A percentile compares a stretch with the other conserved stretches of the same genome.
phyloP scores from a whole-genome alignment of 176 grass and related monocot genomes.

The Aegilops umbellulata region DNA sequence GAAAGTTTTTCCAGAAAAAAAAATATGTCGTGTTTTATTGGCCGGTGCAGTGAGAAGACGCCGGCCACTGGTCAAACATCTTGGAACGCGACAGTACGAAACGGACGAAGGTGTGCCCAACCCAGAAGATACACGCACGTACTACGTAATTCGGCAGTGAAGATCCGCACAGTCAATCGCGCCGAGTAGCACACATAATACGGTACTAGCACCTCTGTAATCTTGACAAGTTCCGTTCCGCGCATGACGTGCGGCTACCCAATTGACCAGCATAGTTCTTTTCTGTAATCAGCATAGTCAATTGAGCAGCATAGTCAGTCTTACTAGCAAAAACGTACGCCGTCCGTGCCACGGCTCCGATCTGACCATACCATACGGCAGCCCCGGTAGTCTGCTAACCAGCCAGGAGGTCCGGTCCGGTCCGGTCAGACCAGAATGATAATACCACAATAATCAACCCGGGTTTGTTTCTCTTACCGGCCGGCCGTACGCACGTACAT shows the following conservation, averaged over 20 bases:
- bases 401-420: not conserved
- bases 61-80: not conserved
- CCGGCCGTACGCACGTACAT: not conserved
- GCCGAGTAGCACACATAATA: too few species aligned
- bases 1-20: too few species aligned
- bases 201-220: too few species aligned
- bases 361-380: not conserved
- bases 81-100: not conserved
- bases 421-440: not conserved
- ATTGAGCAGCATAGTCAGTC: not conserved
- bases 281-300: too few species aligned
- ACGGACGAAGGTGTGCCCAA: not conserved
- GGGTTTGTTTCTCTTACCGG: not conserved
- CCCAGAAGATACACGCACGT: too few species aligned
- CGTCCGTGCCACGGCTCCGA: not conserved
- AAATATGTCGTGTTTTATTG: too few species aligned
- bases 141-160: not conserved
- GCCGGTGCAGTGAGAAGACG: too few species aligned
- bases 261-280: not conserved
- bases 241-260: not conserved
- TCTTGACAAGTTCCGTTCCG: not conserved
- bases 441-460: not conserved
- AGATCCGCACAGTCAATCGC: not conserved
- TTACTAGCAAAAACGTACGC: not conserved
- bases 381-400: not conserved